These are phyloP conservation scores for Sphaerulina musiva DNA, from an alignment of 2,329 filamentous ascomycete genomes.

Conservation along the genomic window DNA sequence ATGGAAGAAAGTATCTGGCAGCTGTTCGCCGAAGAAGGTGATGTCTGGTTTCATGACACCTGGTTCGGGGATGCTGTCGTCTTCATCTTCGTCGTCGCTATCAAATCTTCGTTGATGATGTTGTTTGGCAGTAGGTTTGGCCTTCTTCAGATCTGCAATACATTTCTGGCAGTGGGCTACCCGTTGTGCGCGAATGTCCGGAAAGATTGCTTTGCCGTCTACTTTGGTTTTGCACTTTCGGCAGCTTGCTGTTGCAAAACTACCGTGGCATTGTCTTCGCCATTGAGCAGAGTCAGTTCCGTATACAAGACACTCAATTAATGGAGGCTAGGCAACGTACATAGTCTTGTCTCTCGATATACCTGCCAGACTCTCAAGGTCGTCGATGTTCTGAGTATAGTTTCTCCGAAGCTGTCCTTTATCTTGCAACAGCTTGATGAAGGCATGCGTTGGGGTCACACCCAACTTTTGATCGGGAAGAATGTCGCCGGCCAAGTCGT, in stretches of 20 bases:
- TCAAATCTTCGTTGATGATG: constrained; percentile 37
- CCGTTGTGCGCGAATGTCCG: constrained; percentile 65
- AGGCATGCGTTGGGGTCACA: constrained; percentile 87
- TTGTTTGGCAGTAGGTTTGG: constrained; percentile 35
- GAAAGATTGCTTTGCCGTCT: constrained; percentile 69
- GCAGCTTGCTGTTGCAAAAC: constrained; percentile 87
- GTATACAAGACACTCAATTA: too few relatives aligned
- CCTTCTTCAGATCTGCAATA: constrained; percentile 47
- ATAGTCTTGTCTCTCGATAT: constrained; percentile 12
- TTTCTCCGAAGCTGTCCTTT: constrained; percentile 88
- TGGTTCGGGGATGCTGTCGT: constrained; percentile 59
- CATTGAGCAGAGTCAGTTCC: too few relatives aligned
- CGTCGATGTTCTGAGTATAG: constrained; percentile 98
- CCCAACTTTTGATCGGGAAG: constrained; percentile 65
- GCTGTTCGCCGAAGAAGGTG: constrained; percentile 90
- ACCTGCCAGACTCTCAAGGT: constrained; percentile 36
- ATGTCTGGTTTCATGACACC: constrained; percentile 96
- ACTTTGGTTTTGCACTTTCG: constrained; percentile 72
- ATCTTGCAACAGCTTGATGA: constrained; percentile 82
- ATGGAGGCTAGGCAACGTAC: constrained; percentile 25
- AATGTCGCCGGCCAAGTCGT: constrained; percentile 84
- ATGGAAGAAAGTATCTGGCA: constrained; percentile 75
- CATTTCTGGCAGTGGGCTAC: constrained; percentile 76
- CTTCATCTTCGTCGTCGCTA: constrained; percentile 51
- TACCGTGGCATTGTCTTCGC: constrained; percentile 75